Evolutionary conservation across 2,329 filamentous ascomycete species (phyloP).

Genomic region (Cercospora beticola): DNA sequence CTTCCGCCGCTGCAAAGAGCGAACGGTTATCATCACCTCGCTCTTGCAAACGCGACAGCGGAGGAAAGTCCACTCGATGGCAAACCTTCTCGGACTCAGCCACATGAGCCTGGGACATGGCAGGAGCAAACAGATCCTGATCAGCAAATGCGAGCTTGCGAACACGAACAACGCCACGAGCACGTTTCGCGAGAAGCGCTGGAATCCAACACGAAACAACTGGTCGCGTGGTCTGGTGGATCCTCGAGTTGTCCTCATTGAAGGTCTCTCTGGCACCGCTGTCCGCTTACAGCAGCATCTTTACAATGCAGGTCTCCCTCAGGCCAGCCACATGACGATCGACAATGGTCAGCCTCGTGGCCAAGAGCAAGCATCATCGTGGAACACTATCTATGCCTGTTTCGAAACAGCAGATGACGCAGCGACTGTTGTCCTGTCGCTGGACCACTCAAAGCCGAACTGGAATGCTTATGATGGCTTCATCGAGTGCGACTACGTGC

Average conservation of each 20-base stretch:
- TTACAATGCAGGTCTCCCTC: constrained; percentile 9
- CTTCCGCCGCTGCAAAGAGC: constrained; percentile 17
- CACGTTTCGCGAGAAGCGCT: constrained; percentile 12
- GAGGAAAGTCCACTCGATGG: constrained; percentile 22
- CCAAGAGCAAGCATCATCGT: background rate
- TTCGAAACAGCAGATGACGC: constrained; percentile 18
- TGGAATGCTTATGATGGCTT: constrained; percentile 17
- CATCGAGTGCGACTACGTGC: constrained; percentile 21
- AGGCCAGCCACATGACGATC: constrained; percentile 4
- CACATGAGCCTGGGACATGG: constrained; percentile 22
- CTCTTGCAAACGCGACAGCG: constrained; percentile 20
- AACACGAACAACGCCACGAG: background rate
- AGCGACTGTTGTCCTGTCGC: constrained; percentile 12
- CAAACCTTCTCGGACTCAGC: constrained; percentile 22
- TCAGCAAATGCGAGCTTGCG: constrained; percentile 21
- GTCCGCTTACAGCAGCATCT: constrained; percentile 12
- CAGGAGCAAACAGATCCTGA: constrained; percentile 18
- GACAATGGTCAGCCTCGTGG: background rate
- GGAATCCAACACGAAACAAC: constrained; percentile 19
- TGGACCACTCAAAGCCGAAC: constrained; percentile 17
- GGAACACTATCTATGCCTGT: constrained; percentile 15
- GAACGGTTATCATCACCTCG: constrained; percentile 18
- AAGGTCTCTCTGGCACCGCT: constrained; percentile 5
- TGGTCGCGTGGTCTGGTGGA: constrained; percentile 18
- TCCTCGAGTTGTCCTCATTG: constrained; percentile 18